A percentile compares a stretch with the other conserved stretches of the same genome.
These are phyloP conservation scores for Venturiaceae sp. DNA, from an alignment of 2,329 filamentous ascomycete genomes.

Conservation along the genomic window DNA sequence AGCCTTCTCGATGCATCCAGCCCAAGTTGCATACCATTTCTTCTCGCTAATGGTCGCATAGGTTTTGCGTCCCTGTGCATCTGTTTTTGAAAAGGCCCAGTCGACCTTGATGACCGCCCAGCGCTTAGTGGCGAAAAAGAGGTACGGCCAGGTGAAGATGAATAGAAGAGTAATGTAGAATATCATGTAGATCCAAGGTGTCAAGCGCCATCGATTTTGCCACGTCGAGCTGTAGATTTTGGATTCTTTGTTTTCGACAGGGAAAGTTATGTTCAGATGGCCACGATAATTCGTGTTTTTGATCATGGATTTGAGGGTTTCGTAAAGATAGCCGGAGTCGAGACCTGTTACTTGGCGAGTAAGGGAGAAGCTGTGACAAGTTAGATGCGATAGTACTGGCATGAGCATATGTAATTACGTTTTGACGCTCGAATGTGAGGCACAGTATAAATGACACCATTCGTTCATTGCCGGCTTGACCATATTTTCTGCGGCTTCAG, in stretches of 20 bases:
- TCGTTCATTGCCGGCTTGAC: constrained; percentile 35
- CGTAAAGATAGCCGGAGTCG: constrained; percentile 44
- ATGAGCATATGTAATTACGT: constrained; percentile 11
- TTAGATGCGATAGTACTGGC: not conserved
- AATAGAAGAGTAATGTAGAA: constrained; percentile 60
- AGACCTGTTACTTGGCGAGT: constrained; percentile 46
- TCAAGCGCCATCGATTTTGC: constrained; percentile 56
- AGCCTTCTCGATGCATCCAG: constrained; percentile 47
- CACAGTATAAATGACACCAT: constrained; percentile 62
- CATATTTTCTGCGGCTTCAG: constrained; percentile 30
- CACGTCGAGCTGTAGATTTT: constrained; percentile 55
- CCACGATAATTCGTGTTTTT: constrained; percentile 60
- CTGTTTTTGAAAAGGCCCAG: constrained; percentile 45
- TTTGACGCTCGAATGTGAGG: constrained; percentile 47
- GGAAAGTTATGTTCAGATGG: constrained; percentile 48
- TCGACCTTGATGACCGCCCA: constrained; percentile 55
- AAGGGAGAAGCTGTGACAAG: constrained; percentile 26
- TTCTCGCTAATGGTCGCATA: constrained; percentile 42
- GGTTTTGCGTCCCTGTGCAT: constrained; percentile 21
- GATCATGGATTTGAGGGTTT: constrained; percentile 47
- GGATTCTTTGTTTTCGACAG: constrained; percentile 44
- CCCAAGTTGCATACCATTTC: constrained; percentile 56
- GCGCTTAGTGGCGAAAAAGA: constrained; percentile 57
- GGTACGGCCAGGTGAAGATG: constrained; percentile 60
- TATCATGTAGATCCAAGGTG: constrained; percentile 51